phyloP scores from a whole-genome alignment of 2,329 filamentous ascomycete genomes.

The Scedosporium boydii region DNA sequence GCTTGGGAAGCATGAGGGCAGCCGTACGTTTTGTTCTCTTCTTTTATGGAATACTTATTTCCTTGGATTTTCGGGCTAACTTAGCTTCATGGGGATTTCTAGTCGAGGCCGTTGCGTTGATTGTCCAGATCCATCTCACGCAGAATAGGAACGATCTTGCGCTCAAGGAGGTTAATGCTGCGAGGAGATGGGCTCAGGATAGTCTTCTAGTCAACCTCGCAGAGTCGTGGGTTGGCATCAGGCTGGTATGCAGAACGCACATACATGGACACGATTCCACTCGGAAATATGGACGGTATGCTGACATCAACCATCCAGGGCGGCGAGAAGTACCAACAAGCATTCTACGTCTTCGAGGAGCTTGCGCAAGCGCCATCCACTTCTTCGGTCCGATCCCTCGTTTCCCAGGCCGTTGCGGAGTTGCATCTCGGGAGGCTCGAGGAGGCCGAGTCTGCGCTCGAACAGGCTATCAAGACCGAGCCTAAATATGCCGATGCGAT shows the following conservation, averaged over 20 bases:
- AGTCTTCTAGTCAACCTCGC: constrained; percentile 87
- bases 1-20: constrained; percentile 76
- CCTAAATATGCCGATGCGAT: constrained; percentile 63
- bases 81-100: constrained; percentile 3
- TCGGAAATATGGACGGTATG: constrained; percentile 3
- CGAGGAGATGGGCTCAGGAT: constrained; percentile 91
- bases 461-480: constrained; percentile 69
- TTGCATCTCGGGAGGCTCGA: constrained; percentile 80
- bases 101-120: constrained; percentile 73
- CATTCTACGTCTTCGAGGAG: constrained; percentile 97
- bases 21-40: constrained; percentile 46
- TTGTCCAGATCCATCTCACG: constrained; percentile 83
- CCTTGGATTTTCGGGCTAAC: not conserved
- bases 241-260: constrained; percentile 50
- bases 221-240: constrained; percentile 87
- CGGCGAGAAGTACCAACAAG: constrained; percentile 90
- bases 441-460: constrained; percentile 79
- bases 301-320: constrained; percentile 46
- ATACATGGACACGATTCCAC: constrained; percentile 9
- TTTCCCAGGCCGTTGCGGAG: constrained; percentile 85
- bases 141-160: constrained; percentile 90
- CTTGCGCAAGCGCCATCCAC: constrained; percentile 80
- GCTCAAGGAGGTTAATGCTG: constrained; percentile 76
- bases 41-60: not conserved
- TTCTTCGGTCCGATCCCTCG: constrained; percentile 63